A percentile compares a stretch with the other conserved stretches of the same genome.
Evolutionary conservation across 768 basidiomycete species (phyloP).

Genomic region (Bullera alba): DNA sequence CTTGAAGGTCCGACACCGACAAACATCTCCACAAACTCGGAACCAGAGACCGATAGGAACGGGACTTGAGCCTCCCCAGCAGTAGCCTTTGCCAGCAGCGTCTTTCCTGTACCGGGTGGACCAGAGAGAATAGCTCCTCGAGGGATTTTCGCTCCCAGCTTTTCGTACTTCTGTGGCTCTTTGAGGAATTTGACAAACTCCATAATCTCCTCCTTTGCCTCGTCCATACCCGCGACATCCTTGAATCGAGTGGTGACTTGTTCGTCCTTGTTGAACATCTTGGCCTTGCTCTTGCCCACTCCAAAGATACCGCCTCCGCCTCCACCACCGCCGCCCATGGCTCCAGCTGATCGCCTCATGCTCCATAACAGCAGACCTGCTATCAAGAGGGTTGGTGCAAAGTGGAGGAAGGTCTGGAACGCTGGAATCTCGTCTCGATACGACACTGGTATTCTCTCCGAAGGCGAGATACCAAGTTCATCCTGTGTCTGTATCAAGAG

Average conservation of each 20-base stretch:
- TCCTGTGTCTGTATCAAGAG: constrained; percentile 88
- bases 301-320: constrained; percentile 80
- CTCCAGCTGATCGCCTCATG: constrained; percentile 58
- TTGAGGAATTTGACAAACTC: constrained; percentile 99
- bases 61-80: constrained; percentile 97
- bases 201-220: constrained; percentile 99
- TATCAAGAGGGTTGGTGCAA: constrained; percentile 90
- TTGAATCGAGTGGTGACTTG: constrained; percentile 88
- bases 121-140: constrained; percentile 47
- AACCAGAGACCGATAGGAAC: constrained; percentile 96
- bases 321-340: constrained; percentile 54
- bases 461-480: constrained; percentile 83
- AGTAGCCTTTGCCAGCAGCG: constrained; percentile 93
- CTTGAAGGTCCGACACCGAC: constrained; percentile 97
- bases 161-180: constrained; percentile 88
- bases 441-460: constrained; percentile 91
- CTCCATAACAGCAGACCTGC: constrained; percentile 85
- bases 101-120: constrained; percentile 92
- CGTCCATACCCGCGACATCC: constrained; percentile 99
- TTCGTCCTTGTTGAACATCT: constrained; percentile 93
- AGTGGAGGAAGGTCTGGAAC: constrained; percentile 70
- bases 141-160: constrained; percentile 87
- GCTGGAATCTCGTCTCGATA: constrained; percentile 92
- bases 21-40: constrained; percentile 99
- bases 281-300: constrained; percentile 91